Evolutionary conservation across 495 filamentous ascomycete genomes (phyloP), one percentile per base, ranked within the genome.

Genomic region (Aspergillus saccharolyticus): DNA sequence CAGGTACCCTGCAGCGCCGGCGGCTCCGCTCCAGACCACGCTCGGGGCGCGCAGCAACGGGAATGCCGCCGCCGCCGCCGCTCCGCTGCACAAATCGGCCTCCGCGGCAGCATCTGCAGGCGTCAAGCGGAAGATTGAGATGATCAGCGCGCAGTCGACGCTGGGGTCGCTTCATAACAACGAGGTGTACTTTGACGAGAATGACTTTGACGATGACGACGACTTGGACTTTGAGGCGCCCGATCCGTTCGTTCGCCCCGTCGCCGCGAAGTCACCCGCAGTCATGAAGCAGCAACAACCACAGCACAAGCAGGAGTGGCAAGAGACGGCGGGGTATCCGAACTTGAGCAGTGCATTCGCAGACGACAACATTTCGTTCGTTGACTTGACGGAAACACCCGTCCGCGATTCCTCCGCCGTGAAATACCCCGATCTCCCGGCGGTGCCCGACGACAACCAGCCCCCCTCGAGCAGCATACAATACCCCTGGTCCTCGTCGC

Each of bases 401-500:
- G 45, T 18, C 3, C 59, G 55, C n/a, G 55, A 60, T 47, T 51
- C 43, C 17, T 42, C 64, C n/a, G 67, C 73, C 30, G 58, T 74
- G 43, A 70, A 72, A 52, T 79, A 80, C 44, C 71, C 71, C 2
- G 72, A 77, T 21, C 67, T 75, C 7, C 73, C 77, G 18, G 65
- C 72, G 8, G 30, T 63, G 8, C 67, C 73, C 19, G 70, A 75
- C 48, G 69, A 74, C n/a, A 51, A 67, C 52, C 51, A 52, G 0
- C 54, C 64, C 1, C 70, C 77, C 18, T 57, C 71, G 21, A 87
- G 83, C 64, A 85, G 83, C 56, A 68, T 69, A 47, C 82, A 78
- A 46, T 59, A 82, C 18, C 80, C 83, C 6, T 87, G 84, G 84
- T 85, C 84, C 16, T 86, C 84, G 9, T 87, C 84, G 0, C 84